Conservation (phyloP, 441 rosid genomes). For the Eruca vesicaria region DNA sequence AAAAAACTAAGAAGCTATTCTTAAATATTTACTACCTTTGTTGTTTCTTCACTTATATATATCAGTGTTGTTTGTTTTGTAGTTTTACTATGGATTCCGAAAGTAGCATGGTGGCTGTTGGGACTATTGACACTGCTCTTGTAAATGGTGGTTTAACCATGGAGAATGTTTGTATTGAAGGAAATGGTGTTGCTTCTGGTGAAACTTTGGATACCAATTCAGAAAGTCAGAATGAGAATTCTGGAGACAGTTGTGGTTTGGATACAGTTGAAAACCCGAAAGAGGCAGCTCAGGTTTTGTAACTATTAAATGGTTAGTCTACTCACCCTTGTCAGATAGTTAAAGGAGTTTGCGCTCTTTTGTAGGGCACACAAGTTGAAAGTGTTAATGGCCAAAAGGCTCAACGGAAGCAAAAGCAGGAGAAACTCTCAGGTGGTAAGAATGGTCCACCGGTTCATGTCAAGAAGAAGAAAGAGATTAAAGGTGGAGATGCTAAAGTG, state of each 20-base stretch:
- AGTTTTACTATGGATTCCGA: constrained; percentile 71
- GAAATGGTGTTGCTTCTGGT: constrained; percentile 36
- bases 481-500: constrained; percentile 34
- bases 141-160: constrained; percentile 31
- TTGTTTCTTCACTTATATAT: background rate
- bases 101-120: constrained; percentile 38
- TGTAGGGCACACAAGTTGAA: constrained; percentile 46
- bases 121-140: constrained; percentile 44
- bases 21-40: no score
- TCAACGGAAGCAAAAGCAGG: constrained; percentile 51
- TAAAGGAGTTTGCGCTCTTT: background rate
- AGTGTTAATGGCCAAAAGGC: constrained; percentile 41
- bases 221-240: constrained; percentile 37
- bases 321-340: background rate
- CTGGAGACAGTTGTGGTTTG: constrained; percentile 34
- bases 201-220: constrained; percentile 24
- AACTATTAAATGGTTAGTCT: background rate
- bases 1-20: no score
- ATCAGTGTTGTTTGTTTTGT: constrained; percentile 24
- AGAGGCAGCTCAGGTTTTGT: constrained; percentile 29
- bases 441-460: constrained; percentile 41
- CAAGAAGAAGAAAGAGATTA: constrained; percentile 53
- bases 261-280: constrained; percentile 37
- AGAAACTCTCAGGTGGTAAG: constrained; percentile 47
- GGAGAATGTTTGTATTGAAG: constrained; percentile 22